Evolutionary conservation across 2,329 filamentous ascomycete species (phyloP).

Genomic region (Fusarium decemcellulare): DNA sequence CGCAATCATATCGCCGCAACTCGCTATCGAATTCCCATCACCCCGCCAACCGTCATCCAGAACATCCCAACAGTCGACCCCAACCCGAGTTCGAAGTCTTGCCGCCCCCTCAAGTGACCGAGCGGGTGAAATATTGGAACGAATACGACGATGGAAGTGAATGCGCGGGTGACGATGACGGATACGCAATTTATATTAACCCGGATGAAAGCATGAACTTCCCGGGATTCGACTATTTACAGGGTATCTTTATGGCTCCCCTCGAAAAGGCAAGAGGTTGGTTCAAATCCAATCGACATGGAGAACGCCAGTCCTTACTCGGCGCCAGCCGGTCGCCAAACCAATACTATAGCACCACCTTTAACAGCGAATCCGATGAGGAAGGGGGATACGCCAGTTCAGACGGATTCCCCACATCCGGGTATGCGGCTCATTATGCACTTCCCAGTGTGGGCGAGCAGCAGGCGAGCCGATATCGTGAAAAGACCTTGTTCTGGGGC

Average conservation of each 20-base stretch:
- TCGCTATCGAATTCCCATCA: slow-evolving; percentile 25
- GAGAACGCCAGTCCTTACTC: slow-evolving; percentile 50
- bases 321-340: slow-evolving; percentile 41
- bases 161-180: slow-evolving; percentile 65
- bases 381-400: slow-evolving; percentile 68
- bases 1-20: slow-evolving; percentile 28
- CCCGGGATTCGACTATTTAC: slow-evolving; percentile 74
- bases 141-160: slow-evolving; percentile 90
- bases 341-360: slow-evolving; percentile 50
- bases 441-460: slow-evolving; percentile 68
- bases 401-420: slow-evolving; percentile 63
- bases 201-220: slow-evolving; percentile 74
- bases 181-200: slow-evolving; percentile 82
- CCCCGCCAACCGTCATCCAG: slow-evolving; percentile 3
- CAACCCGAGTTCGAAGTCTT: slow-evolving; percentile 50
- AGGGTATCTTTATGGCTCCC: slow-evolving; percentile 64
- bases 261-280: slow-evolving; percentile 67
- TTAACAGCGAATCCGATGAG: slow-evolving; percentile 57
- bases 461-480: slow-evolving; percentile 64
- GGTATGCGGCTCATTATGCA: slow-evolving; percentile 69
- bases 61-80: slow-evolving; percentile 47
- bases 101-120: slow-evolving; percentile 47
- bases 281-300: slow-evolving; percentile 55
- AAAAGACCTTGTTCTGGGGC: slow-evolving; percentile 68
- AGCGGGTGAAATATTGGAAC: slow-evolving; percentile 78